phyloP scores from a whole-genome alignment of 148 eudicot genomes.

The Rhododendron simsii region DNA sequence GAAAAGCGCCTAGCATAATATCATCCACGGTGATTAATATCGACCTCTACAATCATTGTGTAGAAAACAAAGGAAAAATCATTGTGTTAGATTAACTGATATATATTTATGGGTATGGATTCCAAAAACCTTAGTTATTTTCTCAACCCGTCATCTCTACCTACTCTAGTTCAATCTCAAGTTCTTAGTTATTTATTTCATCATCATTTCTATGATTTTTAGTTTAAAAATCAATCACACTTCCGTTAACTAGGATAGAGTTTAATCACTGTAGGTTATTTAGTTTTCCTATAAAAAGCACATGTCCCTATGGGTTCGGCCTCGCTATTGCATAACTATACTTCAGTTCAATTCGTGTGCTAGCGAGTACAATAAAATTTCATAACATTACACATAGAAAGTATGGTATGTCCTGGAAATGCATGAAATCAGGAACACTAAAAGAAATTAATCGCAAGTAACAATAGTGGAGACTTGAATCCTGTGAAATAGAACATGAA shows the following conservation, averaged over 20 bases:
- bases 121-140: neutral
- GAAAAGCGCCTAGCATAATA: neutral
- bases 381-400: neutral
- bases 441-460: neutral
- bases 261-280: neutral
- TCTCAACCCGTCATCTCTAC: neutral
- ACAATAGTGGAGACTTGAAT: neutral
- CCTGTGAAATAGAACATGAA: neutral
- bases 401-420: neutral
- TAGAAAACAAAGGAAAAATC: neutral
- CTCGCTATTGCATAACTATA: neutral
- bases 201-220: neutral
- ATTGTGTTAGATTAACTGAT: neutral
- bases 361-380: neutral
- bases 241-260: neutral
- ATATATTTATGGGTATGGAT: neutral
- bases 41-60: neutral
- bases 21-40: neutral
- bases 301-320: neutral
- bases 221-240: neutral
- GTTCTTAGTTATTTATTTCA: neutral
- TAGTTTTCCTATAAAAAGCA: neutral
- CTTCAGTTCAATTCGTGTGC: neutral
- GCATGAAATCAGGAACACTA: neutral
- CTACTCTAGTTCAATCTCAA: neutral